These are phyloP conservation scores for Calocybe gambosa DNA, from an alignment of 1,284 basidiomycete species.

Conservation along the genomic window DNA sequence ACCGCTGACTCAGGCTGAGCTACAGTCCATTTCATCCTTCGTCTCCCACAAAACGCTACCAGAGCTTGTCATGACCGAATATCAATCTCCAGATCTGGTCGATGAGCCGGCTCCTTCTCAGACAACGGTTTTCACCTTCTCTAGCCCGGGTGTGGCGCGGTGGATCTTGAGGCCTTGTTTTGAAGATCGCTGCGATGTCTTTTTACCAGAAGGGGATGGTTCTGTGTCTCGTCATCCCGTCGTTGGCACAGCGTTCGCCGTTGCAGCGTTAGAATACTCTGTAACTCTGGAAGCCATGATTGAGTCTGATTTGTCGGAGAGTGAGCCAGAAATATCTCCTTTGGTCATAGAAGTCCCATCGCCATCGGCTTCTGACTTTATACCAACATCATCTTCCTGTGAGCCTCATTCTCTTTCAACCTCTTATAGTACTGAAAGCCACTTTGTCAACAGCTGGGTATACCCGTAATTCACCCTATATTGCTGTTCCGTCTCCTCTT, in stretches of 20 bases:
- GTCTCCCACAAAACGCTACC: conserved; percentile 31
- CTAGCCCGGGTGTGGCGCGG: conserved; percentile 51
- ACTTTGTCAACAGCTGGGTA: conserved; percentile 18
- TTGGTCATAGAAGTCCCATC: conserved; percentile 6
- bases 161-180: conserved; percentile 72
- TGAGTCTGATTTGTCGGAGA: conserved; percentile 22
- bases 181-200: conserved; percentile 60
- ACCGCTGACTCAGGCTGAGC: conserved; percentile 38
- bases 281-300: conserved; percentile 55
- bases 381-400: conserved; percentile 11
- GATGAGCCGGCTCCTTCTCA: conserved; percentile 45
- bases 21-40: conserved; percentile 43
- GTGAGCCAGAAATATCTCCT: conserved; percentile 1
- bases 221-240: conserved; percentile 36
- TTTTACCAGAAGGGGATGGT: conserved; percentile 37
- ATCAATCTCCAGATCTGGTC: conserved; percentile 25
- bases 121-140: conserved; percentile 31
- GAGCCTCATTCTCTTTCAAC: conserved; percentile 7
- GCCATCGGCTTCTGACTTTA: conserved; percentile 8
- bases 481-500: conserved; percentile 47
- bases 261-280: conserved; percentile 69
- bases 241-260: conserved; percentile 46
- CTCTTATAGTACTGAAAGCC: conserved; percentile 7
- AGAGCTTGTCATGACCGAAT: conserved; percentile 15
- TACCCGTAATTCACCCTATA: conserved; percentile 29